Base-by-base conservation (phyloP, 768 basidiomycete species). In the Leccinum boreale region DNA sequence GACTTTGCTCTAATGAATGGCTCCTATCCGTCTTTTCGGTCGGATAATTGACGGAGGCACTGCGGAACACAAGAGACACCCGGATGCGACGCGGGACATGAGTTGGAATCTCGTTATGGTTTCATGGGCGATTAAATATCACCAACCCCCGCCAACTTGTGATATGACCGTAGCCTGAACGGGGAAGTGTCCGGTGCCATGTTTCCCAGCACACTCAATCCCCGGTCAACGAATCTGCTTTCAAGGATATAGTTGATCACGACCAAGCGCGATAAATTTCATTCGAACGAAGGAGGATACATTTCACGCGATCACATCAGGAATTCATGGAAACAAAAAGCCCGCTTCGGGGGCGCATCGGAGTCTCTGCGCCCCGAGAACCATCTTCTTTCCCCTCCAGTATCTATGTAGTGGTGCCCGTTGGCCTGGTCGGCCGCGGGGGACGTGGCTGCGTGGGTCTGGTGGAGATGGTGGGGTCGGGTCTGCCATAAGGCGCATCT, bases 401-500 rank as follows among this genome's bases (percentile, higher is more conserved):
- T 0, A n/a, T 47, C 35, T 42, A 52, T 51, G n/a, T 15, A 19
- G 26, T 21, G 47, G 26, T 1, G 2, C 45, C 21, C 55, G 29
- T 17, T 5, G 29, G 52, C 19, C 49, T 47, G 50, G 48, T 14
- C 36, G 44, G 50, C 28, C 63, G 60, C 12, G 17, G 42, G 2
- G 58, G 62, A 19, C 58, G 56, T 35, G 55, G 19, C 0, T 33
- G 49, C 3, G 31, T 4, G 9, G 67, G 55, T 33, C 21, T 59
- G 23, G 24, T 3, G 12, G 53, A 50, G 2, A 60, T 9, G 4
- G 17, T 45, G 8, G 36, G 23, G 1, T 48, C 24, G 15, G 62
- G 60, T 42, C 17, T 58, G 24, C 67, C 67, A 8, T 53, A 42
- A 4, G 53, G 59, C 17, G 19, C 29, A 14, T 51, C 28, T 23